Evolutionary conservation across 208 protist species (phyloP).

Genomic region (Acanthamoeba royreba): DNA sequence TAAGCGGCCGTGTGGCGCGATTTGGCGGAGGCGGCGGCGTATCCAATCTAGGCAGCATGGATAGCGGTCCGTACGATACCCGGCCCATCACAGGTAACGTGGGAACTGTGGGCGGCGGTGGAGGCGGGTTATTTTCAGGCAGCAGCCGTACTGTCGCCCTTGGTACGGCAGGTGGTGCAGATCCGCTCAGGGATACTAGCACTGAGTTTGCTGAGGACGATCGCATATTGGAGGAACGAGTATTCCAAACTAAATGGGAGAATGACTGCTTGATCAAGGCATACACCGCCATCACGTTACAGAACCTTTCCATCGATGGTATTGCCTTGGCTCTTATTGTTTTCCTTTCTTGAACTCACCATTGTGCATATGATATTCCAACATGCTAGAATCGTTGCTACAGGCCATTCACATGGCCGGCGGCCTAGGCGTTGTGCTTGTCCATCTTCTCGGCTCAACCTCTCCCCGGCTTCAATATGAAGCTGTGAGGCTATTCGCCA

Average conservation of each 20-base stretch:
- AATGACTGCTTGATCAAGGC: slow-evolving; percentile 38
- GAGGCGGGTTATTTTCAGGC: not conserved
- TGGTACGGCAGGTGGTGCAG: too few species aligned
- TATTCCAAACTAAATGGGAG: slow-evolving; percentile 46
- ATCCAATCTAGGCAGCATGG: not conserved
- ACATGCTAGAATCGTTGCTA: not conserved
- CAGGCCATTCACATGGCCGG: not conserved
- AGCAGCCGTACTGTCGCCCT: not conserved
- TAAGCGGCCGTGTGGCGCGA: not conserved
- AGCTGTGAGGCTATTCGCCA: not conserved
- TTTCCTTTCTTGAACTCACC: too few species aligned
- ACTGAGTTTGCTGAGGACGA: too few species aligned
- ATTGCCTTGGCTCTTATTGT: not conserved
- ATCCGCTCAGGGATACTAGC: too few species aligned
- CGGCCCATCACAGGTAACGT: not conserved
- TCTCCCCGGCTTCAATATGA: slow-evolving; percentile 30
- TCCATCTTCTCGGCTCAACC: not conserved
- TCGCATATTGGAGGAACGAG: slow-evolving; percentile 1
- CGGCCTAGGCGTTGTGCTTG: not conserved
- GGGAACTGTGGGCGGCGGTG: not conserved
- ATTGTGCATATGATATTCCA: too few species aligned
- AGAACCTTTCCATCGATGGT: slow-evolving; percentile 47
- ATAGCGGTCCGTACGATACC: not conserved
- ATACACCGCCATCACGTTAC: slow-evolving; percentile 29
- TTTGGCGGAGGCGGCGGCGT: not conserved